Percentiles rank a stretch among this genome's conserved stretches.
Conservation (phyloP, 257 asterid species). For the Thymus mandschuricus region DNA sequence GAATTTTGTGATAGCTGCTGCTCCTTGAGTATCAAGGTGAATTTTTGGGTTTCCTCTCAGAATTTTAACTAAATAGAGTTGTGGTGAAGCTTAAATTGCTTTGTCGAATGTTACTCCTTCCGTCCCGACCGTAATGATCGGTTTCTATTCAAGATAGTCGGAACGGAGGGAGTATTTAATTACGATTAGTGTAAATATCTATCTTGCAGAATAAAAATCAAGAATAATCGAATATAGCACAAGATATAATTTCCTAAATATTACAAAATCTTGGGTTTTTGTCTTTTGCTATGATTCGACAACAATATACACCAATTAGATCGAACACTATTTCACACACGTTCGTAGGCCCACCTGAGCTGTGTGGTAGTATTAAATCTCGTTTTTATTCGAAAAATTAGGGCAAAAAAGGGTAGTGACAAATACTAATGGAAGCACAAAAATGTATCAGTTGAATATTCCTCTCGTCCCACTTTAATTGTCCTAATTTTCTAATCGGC, state of each 20-base stretch:
- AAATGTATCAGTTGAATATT: neutral
- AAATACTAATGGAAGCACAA: neutral
- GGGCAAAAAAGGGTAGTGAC: neutral
- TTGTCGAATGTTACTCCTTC: neutral
- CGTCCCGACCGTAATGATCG: too few species aligned
- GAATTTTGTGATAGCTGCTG: neutral
- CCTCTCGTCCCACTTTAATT: neutral
- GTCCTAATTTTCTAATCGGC: too few species aligned
- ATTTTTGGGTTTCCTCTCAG: constrained; percentile 22
- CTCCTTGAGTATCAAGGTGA: neutral
- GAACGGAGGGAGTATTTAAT: too few species aligned
- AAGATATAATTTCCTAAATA: neutral
- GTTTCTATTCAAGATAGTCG: too few species aligned
- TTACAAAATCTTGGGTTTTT: neutral
- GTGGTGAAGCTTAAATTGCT: constrained; percentile 6
- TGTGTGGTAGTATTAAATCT: neutral
- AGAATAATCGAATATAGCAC: neutral
- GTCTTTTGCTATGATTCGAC: constrained; percentile 16
- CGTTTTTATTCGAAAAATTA: neutral
- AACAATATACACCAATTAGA: constrained; percentile 10
- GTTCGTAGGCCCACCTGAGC: neutral
- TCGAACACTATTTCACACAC: neutral
- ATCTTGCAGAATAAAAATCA: neutral
- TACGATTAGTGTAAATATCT: too few species aligned
- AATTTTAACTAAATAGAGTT: neutral